Conservation (phyloP, 495 filamentous ascomycete species). For the Halenospora varia region DNA sequence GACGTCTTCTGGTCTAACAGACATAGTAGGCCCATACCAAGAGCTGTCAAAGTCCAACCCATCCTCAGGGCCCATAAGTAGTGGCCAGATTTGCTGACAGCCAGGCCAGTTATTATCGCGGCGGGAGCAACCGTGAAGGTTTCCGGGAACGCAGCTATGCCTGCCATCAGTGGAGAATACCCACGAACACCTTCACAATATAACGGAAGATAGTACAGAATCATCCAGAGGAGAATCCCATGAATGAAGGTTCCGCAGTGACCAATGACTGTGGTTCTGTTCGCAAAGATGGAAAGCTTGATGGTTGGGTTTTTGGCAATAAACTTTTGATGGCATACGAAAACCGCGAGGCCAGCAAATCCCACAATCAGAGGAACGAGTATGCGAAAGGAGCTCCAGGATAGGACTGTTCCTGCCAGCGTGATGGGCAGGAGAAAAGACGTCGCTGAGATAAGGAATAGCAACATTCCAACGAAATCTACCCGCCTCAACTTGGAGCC, state of each 20-base stretch:
- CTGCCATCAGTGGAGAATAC: too few species aligned
- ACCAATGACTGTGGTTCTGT: constrained; percentile 33
- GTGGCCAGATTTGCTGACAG: too few species aligned
- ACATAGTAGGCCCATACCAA: too few species aligned
- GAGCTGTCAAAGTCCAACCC: too few species aligned
- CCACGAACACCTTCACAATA: too few species aligned
- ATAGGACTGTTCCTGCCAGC: constrained; percentile 45
- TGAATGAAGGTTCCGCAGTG: constrained; percentile 45
- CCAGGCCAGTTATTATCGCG: too few species aligned
- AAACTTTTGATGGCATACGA: constrained; percentile 44
- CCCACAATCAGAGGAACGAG: constrained; percentile 55
- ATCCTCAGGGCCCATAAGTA: too few species aligned
- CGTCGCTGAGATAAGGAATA: constrained; percentile 45
- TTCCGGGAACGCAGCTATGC: too few species aligned
- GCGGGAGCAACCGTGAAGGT: too few species aligned
- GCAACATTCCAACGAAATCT: constrained; percentile 55
- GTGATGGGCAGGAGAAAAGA: constrained; percentile 47
- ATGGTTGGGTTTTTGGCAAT: constrained; percentile 41
- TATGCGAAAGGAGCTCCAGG: constrained; percentile 49
- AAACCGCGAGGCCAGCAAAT: constrained; percentile 30
- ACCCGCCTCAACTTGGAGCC: constrained; percentile 42
- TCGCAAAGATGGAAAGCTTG: constrained; percentile 33
- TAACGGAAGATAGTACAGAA: constrained; percentile 62
- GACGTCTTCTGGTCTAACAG: too few species aligned
- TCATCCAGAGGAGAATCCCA: constrained; percentile 40